Evolutionary conservation across 176 grass and related monocot species (phyloP).

Genomic region (Rhynchospora breviuscula): DNA sequence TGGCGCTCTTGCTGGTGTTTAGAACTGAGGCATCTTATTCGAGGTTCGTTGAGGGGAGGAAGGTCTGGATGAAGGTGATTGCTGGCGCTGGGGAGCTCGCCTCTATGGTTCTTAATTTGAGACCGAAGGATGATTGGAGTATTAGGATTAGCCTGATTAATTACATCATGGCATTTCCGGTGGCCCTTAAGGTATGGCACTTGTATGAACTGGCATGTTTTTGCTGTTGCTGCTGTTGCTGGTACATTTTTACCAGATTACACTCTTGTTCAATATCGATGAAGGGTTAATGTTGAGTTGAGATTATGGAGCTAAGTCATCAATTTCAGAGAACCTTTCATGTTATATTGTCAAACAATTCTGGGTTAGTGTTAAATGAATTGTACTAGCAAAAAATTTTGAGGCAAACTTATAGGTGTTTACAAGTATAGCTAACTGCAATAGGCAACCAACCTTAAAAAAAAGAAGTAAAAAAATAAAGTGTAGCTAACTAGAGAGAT

Average conservation of each 20-base stretch:
- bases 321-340: neutral
- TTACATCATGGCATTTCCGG: slow-evolving; percentile 84
- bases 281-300: neutral
- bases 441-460: no score
- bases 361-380: neutral
- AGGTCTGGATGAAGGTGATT: slow-evolving; percentile 75
- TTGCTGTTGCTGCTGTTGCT: neutral
- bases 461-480: no score
- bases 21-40: slow-evolving; percentile 94
- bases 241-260: neutral
- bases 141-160: slow-evolving; percentile 41
- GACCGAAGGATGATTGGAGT: neutral
- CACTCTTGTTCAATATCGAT: neutral
- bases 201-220: neutral
- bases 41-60: slow-evolving; percentile 71
- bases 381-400: neutral
- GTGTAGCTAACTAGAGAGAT: neutral
- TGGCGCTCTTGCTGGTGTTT: slow-evolving; percentile 90
- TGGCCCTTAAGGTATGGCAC: slow-evolving; percentile 71
- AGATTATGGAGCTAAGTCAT: neutral
- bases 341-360: no score
- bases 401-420: neutral
- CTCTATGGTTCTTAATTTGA: slow-evolving; percentile 41
- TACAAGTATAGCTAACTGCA: neutral
- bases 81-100: slow-evolving; percentile 56